Conservation (phyloP, 2,329 filamentous ascomycete genomes). For the Scortechinia acanthostroma region DNA sequence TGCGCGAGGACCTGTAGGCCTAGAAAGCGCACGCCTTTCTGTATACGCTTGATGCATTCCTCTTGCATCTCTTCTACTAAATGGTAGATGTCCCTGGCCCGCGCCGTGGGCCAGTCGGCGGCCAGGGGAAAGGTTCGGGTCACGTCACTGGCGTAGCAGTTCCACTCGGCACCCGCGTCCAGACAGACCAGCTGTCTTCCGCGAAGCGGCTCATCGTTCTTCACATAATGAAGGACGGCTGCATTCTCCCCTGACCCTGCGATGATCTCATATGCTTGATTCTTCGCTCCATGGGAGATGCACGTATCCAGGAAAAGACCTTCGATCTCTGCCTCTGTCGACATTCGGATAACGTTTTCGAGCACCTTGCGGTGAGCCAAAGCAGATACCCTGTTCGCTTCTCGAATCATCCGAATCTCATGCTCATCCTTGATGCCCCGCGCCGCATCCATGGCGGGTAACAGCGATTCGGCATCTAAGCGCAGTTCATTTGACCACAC, state of each 20-base stretch:
- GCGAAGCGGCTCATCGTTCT: constrained; percentile 49
- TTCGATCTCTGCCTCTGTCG: constrained; percentile 59
- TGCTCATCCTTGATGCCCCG: constrained; percentile 59
- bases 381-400: constrained; percentile 58
- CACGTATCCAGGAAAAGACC: constrained; percentile 55
- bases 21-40: constrained; percentile 47
- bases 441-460: constrained; percentile 49
- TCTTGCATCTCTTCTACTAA: constrained; percentile 58
- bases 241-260: constrained; percentile 58
- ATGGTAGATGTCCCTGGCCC: constrained; percentile 56
- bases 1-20: constrained; percentile 52
- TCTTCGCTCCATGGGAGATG: constrained; percentile 48
- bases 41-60: constrained; percentile 44
- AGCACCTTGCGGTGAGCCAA: constrained; percentile 55
- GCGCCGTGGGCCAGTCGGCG: constrained; percentile 40
- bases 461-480: constrained; percentile 26
- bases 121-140: constrained; percentile 62
- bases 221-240: constrained; percentile 59
- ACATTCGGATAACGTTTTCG: constrained; percentile 39
- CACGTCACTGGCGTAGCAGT: constrained; percentile 62
- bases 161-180: constrained; percentile 62
- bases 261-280: constrained; percentile 63
- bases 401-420: constrained; percentile 55
- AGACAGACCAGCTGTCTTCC: constrained; percentile 54
- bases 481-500: constrained; percentile 1